Percentiles rank a stretch among this genome's conserved stretches.
Conservation (phyloP, 2,329 filamentous ascomycete species). For the Verticillium alfalfae region DNA sequence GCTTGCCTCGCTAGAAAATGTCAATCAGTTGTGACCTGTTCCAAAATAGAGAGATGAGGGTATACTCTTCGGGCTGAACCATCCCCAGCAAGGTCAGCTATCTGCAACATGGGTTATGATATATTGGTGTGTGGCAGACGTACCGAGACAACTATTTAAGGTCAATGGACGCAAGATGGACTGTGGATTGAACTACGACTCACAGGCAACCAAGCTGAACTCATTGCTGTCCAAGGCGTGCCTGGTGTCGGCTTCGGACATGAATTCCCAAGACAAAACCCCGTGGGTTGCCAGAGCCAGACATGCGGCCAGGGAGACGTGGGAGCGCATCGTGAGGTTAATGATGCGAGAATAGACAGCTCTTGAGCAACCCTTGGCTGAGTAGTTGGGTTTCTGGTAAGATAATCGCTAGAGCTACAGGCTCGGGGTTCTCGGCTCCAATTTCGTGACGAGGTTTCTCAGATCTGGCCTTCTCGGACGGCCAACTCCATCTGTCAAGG, state of each 20-base stretch:
- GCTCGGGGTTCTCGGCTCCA: neutral
- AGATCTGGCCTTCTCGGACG: neutral
- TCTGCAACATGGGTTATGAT: neutral
- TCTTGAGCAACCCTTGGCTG: neutral
- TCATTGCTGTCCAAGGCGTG: neutral
- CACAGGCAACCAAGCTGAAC: neutral
- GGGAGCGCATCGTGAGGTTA: neutral
- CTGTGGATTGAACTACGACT: neutral
- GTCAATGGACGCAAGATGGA: neutral
- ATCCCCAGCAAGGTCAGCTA: neutral
- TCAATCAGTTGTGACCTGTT: neutral
- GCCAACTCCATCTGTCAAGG: neutral
- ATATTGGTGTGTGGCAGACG: neutral
- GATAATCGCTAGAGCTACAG: neutral
- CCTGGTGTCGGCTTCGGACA: neutral
- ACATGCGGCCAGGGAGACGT: neutral
- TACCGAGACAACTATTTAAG: neutral
- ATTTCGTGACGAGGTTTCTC: neutral
- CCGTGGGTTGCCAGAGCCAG: neutral
- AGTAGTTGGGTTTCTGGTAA: neutral
- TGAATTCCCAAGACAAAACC: neutral
- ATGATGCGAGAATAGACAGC: neutral
- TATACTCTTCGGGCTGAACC: neutral
- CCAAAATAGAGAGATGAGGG: neutral
- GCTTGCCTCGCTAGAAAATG: slow-evolving; percentile 9